Percentiles rank a stretch among this genome's conserved stretches.
Conservation (phyloP, 2,329 filamentous ascomycete genomes). For the Elsinoe necatrix region DNA sequence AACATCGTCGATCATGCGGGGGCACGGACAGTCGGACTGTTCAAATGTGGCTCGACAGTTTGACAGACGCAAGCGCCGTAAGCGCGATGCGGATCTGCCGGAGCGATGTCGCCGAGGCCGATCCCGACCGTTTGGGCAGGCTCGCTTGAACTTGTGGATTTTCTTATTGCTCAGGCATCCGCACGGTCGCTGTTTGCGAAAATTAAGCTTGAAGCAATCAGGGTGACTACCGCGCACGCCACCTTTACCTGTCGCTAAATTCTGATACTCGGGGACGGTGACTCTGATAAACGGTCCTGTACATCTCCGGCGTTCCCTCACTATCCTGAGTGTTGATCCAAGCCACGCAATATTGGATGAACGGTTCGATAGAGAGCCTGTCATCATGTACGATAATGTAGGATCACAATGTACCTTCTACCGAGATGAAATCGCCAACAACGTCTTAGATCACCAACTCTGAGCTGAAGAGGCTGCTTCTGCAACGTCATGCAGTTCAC, state of each 20-base stretch:
- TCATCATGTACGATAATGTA: conserved; percentile 12
- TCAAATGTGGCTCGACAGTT: not conserved
- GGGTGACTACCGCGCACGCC: not conserved
- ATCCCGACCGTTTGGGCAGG: not conserved
- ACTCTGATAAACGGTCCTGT: not conserved
- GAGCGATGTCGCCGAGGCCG: not conserved
- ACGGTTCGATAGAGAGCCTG: not conserved
- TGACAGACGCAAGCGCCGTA: not conserved
- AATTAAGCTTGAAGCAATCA: conserved; percentile 4
- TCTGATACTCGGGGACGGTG: not conserved
- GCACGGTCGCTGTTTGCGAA: not conserved
- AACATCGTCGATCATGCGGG: not conserved
- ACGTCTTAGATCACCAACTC: conserved; percentile 17
- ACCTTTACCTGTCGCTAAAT: not conserved
- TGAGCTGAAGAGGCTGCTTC: conserved; percentile 16
- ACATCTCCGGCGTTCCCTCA: not conserved
- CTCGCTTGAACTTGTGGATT: not conserved
- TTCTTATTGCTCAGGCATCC: not conserved
- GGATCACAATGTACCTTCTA: conserved; percentile 2
- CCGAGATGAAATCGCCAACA: conserved; percentile 16
- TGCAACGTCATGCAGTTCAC: conserved; percentile 14
- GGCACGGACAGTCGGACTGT: not conserved
- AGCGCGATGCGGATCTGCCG: not conserved
- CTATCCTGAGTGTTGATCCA: not conserved
- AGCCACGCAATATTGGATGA: not conserved